phyloP scores from a whole-genome alignment of 768 basidiomycete genomes.

The Termitomyces sp. region DNA sequence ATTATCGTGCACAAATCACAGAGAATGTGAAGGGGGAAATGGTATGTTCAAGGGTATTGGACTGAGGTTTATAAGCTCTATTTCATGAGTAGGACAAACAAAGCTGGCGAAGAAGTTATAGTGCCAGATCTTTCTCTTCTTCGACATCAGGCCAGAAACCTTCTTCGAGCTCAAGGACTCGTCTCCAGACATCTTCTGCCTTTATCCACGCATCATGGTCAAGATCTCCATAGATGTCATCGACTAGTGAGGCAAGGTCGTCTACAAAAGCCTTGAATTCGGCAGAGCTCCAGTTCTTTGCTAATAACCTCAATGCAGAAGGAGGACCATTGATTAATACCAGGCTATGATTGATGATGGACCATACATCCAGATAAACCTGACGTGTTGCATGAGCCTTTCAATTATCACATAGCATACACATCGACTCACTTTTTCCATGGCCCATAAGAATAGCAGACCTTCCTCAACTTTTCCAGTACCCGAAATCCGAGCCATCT shows the following conservation, averaged over 20 bases:
- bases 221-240: constrained; percentile 36
- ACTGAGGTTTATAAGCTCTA: too few species aligned
- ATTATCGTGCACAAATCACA: too few species aligned
- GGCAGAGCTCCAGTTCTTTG: constrained; percentile 56
- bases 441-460: constrained; percentile 72
- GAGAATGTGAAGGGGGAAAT: too few species aligned
- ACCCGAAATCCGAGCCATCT: constrained; percentile 54
- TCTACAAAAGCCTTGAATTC: constrained; percentile 55
- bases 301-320: constrained; percentile 42
- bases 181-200: constrained; percentile 51
- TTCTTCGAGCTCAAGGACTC: constrained; percentile 56
- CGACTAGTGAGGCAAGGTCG: constrained; percentile 42
- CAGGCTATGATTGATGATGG: constrained; percentile 32
- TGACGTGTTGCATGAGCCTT: constrained; percentile 20
- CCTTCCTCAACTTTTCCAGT: constrained; percentile 53
- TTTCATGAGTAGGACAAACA: neutral
- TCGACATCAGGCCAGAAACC: constrained; percentile 16
- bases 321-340: constrained; percentile 2
- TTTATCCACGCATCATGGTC: constrained; percentile 29
- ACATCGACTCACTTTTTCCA: constrained; percentile 54
- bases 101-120: neutral
- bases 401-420: neutral
- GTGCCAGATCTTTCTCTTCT: constrained; percentile 4
- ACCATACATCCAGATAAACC: constrained; percentile 74
- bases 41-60: neutral